Base-by-base conservation (phyloP, 108 stramenopile species). In the Pseudonitzschia delicatissima region DNA sequence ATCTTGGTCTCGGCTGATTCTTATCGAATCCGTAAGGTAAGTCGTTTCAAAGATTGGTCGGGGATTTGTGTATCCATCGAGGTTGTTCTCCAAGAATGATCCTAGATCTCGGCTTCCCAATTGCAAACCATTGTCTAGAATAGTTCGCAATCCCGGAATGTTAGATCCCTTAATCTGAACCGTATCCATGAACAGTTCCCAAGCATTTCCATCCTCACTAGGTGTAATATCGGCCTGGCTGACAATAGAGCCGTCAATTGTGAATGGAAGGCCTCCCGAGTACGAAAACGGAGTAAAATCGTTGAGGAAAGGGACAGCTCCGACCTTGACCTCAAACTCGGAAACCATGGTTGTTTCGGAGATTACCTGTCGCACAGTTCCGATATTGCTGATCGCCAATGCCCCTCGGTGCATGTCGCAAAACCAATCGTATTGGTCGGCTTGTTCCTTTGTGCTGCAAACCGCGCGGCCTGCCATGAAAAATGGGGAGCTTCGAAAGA, bases 351-450 rank as follows among this genome's bases (percentile, higher is more conserved):
- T 61, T 23, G 51, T 51, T 3, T 44, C 37, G 3, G 82, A 73
- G 40, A 94, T 79, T 5, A 94, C 73, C 63, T 94, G 93, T 36
- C 87, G 77, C 5, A 94, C 90, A 13, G 53, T 39, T n/a, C 90
- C 88, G 65, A 94, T 91, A 23, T 53, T 86, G 25, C 77, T 79
- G 9, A 94, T 85, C 21, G 88, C 83, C 33, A 91, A 66, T 18
- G 93, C 93, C 50, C 73, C 69, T 17, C 90, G 87, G 66, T 94
- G 90, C 93, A 90, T 88, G 25, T 90, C 78, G 79, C 93, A 94
- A 57, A 94, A 94, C 93, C 93, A 94, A 64, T 85, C 77, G 71
- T 87, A 94, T 64, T 86, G 87, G 12, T 81, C 34, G 0, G 80
- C 87, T 47, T 90, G 74, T 0, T 79, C 82, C 2, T 53, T 44